A percentile compares a stretch with the other conserved stretches of the same genome.
phyloP scores from a whole-genome alignment of 192 early-diverging fungal species.

The Kappamyces sp. region DNA sequence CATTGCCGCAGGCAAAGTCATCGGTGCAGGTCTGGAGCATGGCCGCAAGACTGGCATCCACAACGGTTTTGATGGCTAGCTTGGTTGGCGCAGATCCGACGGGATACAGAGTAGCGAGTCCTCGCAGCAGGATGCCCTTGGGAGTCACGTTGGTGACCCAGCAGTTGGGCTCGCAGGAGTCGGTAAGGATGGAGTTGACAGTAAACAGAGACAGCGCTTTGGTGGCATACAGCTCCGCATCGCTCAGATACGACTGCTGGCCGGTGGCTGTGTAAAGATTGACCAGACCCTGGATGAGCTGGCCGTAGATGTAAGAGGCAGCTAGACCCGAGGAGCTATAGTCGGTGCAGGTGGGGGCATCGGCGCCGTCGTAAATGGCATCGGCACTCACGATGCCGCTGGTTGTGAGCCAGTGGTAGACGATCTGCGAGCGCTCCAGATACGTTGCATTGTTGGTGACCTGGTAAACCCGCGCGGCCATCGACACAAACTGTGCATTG shows the following conservation, averaged over 20 bases:
- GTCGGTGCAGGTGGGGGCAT: constrained; percentile 18
- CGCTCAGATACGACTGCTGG: constrained; percentile 7
- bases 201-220: constrained; percentile 9
- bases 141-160: not conserved
- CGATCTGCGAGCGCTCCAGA: constrained; percentile 18
- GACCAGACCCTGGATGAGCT: constrained; percentile 12
- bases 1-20: constrained; percentile 19
- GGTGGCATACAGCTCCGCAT: constrained; percentile 8
- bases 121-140: constrained; percentile 15
- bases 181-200: constrained; percentile 9
- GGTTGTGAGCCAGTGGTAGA: constrained; percentile 33
- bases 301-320: constrained; percentile 12
- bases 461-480: constrained; percentile 28
- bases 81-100: constrained; percentile 17
- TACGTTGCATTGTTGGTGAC: constrained; percentile 25
- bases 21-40: constrained; percentile 21
- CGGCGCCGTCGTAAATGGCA: constrained; percentile 15
- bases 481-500: constrained; percentile 28
- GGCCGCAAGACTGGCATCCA: constrained; percentile 20
- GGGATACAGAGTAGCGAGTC: constrained; percentile 13
- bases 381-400: constrained; percentile 12
- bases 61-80: constrained; percentile 16
- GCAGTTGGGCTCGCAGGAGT: constrained; percentile 18
- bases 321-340: not conserved
- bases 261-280: constrained; percentile 20